Conservation (phyloP, 2,329 filamentous ascomycete genomes). For the Huntiella bhutanensis region DNA sequence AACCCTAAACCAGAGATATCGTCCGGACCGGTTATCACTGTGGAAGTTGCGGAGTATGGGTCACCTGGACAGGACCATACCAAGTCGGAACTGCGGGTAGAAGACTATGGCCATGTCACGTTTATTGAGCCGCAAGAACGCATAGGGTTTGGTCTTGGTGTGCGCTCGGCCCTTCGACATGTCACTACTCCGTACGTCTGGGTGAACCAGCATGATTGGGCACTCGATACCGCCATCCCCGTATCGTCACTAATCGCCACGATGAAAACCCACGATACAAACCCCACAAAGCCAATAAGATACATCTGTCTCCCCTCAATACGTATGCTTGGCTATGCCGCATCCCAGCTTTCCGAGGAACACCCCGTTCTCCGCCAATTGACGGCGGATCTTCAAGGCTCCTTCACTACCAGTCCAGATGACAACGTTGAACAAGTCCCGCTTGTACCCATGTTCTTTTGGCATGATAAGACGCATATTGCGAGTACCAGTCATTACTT, state of each 20-base stretch:
- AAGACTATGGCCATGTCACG: conserved; percentile 20
- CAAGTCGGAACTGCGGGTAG: conserved; percentile 21
- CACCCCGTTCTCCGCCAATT: conserved; percentile 24
- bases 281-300: conserved; percentile 22
- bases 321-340: conserved; percentile 32
- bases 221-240: conserved; percentile 26
- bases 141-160: conserved; percentile 33
- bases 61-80: conserved; percentile 17
- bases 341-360: conserved; percentile 24
- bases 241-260: conserved; percentile 24
- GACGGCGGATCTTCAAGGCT: conserved; percentile 23
- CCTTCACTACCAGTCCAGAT: neutral
- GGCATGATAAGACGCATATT: conserved; percentile 39
- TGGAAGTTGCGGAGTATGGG: conserved; percentile 29
- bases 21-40: neutral
- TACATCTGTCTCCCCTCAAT: conserved; percentile 35
- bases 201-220: conserved; percentile 40
- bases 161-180: conserved; percentile 30
- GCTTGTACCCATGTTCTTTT: conserved; percentile 37
- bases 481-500: conserved; percentile 31
- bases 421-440: conserved; percentile 18
- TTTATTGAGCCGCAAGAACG: conserved; percentile 30
- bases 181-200: conserved; percentile 32
- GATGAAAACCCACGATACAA: conserved; percentile 22
- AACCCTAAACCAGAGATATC: too few relatives aligned